phyloP scores from a whole-genome alignment of 1,284 basidiomycete species.

The Sanghuangporus weigelae region DNA sequence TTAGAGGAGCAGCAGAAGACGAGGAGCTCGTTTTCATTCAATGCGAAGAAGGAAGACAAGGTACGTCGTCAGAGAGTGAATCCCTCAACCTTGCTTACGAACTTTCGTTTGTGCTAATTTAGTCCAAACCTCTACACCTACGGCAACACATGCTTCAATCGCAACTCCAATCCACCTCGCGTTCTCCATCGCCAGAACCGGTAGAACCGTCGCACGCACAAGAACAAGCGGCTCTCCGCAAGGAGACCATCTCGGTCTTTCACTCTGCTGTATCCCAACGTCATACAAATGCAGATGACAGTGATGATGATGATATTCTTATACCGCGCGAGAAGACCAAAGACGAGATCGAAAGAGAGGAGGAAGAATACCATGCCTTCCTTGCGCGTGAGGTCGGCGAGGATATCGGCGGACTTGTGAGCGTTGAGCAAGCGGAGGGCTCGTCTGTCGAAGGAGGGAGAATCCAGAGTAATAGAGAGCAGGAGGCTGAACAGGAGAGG shows the following conservation, averaged over 20 bases:
- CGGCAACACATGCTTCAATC: conserved; percentile 55
- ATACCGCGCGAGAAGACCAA: conserved; percentile 71
- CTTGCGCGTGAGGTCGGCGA: conserved; percentile 79
- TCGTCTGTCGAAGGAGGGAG: conserved; percentile 18
- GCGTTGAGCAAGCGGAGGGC: conserved; percentile 32
- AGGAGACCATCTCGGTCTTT: conserved; percentile 85
- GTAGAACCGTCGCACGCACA: conserved; percentile 65
- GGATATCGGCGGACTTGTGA: conserved; percentile 58
- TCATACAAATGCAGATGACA: conserved; percentile 34
- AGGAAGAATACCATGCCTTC: conserved; percentile 78
- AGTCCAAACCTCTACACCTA: conserved; percentile 59
- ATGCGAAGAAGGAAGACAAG: conserved; percentile 44
- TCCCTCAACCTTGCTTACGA: neutral
- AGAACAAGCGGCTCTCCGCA: conserved; percentile 72
- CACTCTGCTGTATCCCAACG: conserved; percentile 42
- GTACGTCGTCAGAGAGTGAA: conserved; percentile 27
- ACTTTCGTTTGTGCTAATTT: conserved; percentile 5
- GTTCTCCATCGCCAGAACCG: conserved; percentile 47
- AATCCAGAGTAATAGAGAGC: conserved; percentile 28
- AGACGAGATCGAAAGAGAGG: conserved; percentile 70
- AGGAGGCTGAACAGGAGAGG: conserved; percentile 25
- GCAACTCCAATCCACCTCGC: conserved; percentile 44
- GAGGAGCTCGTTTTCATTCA: conserved; percentile 22
- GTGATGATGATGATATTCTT: conserved; percentile 54
- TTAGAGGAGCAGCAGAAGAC: conserved; percentile 64